Conservation (phyloP, 106 monocot species). For the Dendrobium huoshanense region DNA sequence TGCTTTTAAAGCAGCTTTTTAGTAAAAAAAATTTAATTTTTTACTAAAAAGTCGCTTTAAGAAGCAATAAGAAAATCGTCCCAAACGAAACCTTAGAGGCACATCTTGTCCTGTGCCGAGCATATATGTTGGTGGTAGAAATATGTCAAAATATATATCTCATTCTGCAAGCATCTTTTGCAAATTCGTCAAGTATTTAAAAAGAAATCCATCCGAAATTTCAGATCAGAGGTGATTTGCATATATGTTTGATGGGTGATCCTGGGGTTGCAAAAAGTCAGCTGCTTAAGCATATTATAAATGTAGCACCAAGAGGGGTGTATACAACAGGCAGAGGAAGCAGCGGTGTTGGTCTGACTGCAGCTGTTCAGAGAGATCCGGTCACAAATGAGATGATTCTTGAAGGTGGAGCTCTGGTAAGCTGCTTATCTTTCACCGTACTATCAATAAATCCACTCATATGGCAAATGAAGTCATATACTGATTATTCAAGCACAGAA, state of each 20-base stretch:
- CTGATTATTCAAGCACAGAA: neutral
- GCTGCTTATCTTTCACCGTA: neutral
- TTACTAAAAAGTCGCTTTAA: too few species aligned
- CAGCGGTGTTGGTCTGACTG: conserved; percentile 96
- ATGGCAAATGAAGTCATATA: neutral
- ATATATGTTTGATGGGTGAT: conserved; percentile 98
- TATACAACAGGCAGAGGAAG: conserved; percentile 95
- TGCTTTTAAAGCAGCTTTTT: too few species aligned
- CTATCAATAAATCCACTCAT: neutral
- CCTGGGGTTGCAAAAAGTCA: conserved; percentile 99
- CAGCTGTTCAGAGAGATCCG: conserved; percentile 95
- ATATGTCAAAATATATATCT: neutral
- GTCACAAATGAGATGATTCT: conserved; percentile 95
- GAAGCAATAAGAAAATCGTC: too few species aligned
- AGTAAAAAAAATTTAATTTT: too few species aligned
- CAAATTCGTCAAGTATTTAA: neutral
- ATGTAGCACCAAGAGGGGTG: conserved; percentile 92
- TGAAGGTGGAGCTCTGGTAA: conserved; percentile 97
- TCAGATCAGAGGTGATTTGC: conserved; percentile 96
- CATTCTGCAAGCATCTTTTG: neutral
- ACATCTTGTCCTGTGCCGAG: too few species aligned
- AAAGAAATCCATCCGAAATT: conserved; percentile 11
- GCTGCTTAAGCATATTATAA: conserved; percentile 89
- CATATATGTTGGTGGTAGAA: too few species aligned
- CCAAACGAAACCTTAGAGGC: too few species aligned